phyloP scores from a whole-genome alignment of 31 red algal genomes.

The Asparagopsis taxiformis region DNA sequence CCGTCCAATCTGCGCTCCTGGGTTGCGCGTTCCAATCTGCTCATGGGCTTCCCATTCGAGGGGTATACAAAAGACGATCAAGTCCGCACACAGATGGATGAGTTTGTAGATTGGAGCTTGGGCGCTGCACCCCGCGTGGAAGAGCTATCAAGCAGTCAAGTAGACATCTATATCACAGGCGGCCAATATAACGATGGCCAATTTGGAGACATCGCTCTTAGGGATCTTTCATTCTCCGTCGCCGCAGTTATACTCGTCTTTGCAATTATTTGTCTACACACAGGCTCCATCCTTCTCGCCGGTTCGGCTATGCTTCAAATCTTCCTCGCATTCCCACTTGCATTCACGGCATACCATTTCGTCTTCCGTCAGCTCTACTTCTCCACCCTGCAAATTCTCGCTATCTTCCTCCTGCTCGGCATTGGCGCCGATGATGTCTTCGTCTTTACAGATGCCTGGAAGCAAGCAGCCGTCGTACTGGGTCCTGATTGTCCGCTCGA shows the following conservation, averaged over 20 bases:
- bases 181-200: not conserved
- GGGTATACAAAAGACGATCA: constrained; percentile 11
- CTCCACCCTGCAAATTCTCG: constrained; percentile 59
- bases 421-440: constrained; percentile 84
- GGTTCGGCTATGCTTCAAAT: constrained; percentile 56
- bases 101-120: constrained; percentile 23
- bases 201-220: constrained; percentile 13
- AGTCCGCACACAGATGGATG: constrained; percentile 9
- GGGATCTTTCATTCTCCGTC: constrained; percentile 45
- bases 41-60: constrained; percentile 39
- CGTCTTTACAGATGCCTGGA: constrained; percentile 75
- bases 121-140: constrained; percentile 4
- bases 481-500: constrained; percentile 23
- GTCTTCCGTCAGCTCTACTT: constrained; percentile 68
- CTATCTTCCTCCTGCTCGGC: constrained; percentile 71
- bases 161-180: constrained; percentile 17
- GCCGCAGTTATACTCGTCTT: constrained; percentile 55
- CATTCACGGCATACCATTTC: constrained; percentile 54
- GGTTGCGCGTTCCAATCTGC: constrained; percentile 14
- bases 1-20: not conserved
- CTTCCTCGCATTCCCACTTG: constrained; percentile 69
- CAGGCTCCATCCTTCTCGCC: constrained; percentile 39
- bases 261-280: constrained; percentile 42
- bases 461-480: constrained; percentile 57
- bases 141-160: not conserved